phyloP scores from a whole-genome alignment of 306 rosid genomes.

The Cicer chorassanicum region DNA sequence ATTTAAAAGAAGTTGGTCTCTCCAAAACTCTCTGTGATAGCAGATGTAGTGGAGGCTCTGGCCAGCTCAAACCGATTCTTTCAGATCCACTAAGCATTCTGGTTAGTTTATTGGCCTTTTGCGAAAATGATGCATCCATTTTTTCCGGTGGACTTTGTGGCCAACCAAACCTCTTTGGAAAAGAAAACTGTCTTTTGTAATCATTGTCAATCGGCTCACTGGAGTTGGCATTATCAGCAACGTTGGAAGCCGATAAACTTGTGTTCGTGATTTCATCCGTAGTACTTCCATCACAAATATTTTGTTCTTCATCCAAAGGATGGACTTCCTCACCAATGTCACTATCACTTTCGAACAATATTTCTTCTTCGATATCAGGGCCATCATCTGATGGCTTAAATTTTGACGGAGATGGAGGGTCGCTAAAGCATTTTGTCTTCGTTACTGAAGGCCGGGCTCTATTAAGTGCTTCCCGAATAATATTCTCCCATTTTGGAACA shows the following conservation, averaged over 20 bases:
- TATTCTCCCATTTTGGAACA: conserved; percentile 81
- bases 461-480: conserved; percentile 81
- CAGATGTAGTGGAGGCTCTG: conserved; percentile 85
- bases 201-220: conserved; percentile 45
- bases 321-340: conserved; percentile 89
- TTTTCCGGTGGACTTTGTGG: conserved; percentile 48
- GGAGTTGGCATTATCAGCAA: conserved; percentile 47
- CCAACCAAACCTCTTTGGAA: conserved; percentile 67
- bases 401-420: conserved; percentile 98
- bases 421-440: conserved; percentile 83
- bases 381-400: conserved; percentile 72
- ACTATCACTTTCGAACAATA: conserved; percentile 76
- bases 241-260: conserved; percentile 49
- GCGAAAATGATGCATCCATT: conserved; percentile 53
- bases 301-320: conserved; percentile 70
- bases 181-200: conserved; percentile 57
- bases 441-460: conserved; percentile 57
- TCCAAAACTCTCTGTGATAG: conserved; percentile 67
- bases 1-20: conserved; percentile 70
- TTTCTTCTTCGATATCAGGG: conserved; percentile 84
- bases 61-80: conserved; percentile 97
- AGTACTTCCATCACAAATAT: conserved; percentile 46
- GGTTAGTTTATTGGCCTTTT: conserved; percentile 59
- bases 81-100: conserved; percentile 87
- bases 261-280: conserved; percentile 37